Base-by-base conservation (phyloP, 2,329 filamentous ascomycete genomes). In the Talaromyces sp. region DNA sequence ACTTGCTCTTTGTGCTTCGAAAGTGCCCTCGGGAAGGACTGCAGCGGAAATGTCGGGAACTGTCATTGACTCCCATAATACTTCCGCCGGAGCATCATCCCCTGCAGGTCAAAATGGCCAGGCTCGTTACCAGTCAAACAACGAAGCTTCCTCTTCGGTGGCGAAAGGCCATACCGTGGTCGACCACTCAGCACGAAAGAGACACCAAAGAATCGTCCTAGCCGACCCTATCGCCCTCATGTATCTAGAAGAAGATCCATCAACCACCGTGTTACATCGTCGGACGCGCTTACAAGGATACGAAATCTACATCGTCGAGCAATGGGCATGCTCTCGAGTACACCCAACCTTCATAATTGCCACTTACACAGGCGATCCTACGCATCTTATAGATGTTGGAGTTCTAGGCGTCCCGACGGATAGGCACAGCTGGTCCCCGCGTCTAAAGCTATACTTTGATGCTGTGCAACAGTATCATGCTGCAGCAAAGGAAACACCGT, bases 301-400 rank as follows among this genome's bases (percentile, higher is more conserved):
- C 74, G 92, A 97, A 72, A 80, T 93, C 61, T 97, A 97, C 73
- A 77, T 97, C 15, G 91, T 97, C 63, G 94, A 97, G 73, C 94
- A 99, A 79, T 99, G 94, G 94, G 91, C 91, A 5, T 97, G 92
- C 73, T 97, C 93, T 11, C 85, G 94, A 54, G 83, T 86, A 58
- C 91, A 95, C 62, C 93, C 93, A 0, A 97, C 93, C 15, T 89
- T 96, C 63, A 84, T 96, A 52, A 95, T 97, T 63, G 89, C 89
- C 41, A 96, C 92, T 2, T 97, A 94, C 69, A 97, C 93, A 0
- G 94, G 93, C 56, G 91, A 97, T 66, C 80, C 84, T 35, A 85
- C 85, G 35, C 89, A 96, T 71, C 83, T 80, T 0, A 85, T 96
- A n/a, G 75, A 88, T 8, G 91, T 90, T 4, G 87, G 88, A 3